phyloP scores from a whole-genome alignment of 2,329 filamentous ascomycete species.

The Pseudocercospora ulei region DNA sequence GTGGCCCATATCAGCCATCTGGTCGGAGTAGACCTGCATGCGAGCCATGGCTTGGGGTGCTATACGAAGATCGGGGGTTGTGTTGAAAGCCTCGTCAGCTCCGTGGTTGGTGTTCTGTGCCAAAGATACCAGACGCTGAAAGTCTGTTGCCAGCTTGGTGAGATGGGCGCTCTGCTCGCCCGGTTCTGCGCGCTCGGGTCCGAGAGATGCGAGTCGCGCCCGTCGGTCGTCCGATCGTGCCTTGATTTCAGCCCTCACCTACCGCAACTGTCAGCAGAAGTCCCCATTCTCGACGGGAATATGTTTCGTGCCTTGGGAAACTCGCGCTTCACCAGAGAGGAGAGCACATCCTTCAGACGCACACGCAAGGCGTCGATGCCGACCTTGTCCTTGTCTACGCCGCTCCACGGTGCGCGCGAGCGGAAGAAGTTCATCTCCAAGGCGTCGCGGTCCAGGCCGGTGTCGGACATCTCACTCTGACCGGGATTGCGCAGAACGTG shows the following conservation, averaged over 20 bases:
- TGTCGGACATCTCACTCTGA: constrained; percentile 25
- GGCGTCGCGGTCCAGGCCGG: constrained; percentile 11
- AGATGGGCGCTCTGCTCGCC: constrained; percentile 45
- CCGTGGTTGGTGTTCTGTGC: constrained; percentile 36
- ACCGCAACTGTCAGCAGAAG: background rate
- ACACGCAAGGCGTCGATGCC: constrained; percentile 38
- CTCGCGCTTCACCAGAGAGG: constrained; percentile 38
- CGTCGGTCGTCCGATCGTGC: constrained; percentile 24
- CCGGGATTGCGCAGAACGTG: constrained; percentile 31
- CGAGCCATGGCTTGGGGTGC: constrained; percentile 32
- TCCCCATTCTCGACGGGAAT: no score
- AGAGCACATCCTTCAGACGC: constrained; percentile 39
- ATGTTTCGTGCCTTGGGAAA: constrained; percentile 40
- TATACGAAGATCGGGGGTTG: constrained; percentile 30
- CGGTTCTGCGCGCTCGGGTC: constrained; percentile 40
- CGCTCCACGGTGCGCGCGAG: constrained; percentile 33
- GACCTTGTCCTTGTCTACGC: constrained; percentile 34
- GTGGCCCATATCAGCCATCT: constrained; percentile 28
- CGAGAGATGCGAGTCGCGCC: constrained; percentile 40
- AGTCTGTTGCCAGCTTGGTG: constrained; percentile 37
- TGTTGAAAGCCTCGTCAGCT: constrained; percentile 32
- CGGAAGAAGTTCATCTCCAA: constrained; percentile 35
- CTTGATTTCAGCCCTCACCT: constrained; percentile 29
- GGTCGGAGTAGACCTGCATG: constrained; percentile 25
- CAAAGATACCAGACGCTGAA: constrained; percentile 34